phyloP scores from a whole-genome alignment of 495 filamentous ascomycete species.

The Annulohypoxylon moriforme region DNA sequence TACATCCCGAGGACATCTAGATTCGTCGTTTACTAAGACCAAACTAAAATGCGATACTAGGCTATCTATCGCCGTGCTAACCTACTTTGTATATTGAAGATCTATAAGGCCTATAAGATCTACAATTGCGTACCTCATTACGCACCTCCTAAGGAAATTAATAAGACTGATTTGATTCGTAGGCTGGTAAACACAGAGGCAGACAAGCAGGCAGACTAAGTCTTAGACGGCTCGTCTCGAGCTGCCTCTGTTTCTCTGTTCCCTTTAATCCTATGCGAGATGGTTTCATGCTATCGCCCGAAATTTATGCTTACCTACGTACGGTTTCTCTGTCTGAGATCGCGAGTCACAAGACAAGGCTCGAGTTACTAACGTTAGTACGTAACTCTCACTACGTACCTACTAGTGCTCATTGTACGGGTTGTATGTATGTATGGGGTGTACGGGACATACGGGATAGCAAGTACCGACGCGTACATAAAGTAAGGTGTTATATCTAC shows the following conservation, averaged over 20 bases:
- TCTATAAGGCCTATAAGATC: background rate
- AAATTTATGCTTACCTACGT: slow-evolving; percentile 16
- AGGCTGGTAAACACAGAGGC: background rate
- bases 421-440: no score
- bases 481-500: slow-evolving; percentile 1
- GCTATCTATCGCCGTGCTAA: background rate
- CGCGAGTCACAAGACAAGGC: slow-evolving; percentile 25
- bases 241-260: slow-evolving; percentile 20
- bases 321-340: slow-evolving; percentile 31
- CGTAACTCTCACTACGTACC: background rate
- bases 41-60: background rate
- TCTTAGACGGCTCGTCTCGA: slow-evolving; percentile 37
- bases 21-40: background rate
- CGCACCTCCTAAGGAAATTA: background rate
- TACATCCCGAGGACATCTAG: background rate
- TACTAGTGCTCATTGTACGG: background rate
- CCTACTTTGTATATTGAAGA: background rate
- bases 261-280: slow-evolving; percentile 18
- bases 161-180: background rate
- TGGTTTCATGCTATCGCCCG: slow-evolving; percentile 39
- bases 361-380: background rate
- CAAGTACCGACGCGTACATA: background rate
- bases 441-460: background rate
- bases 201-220: background rate
- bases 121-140: background rate